A percentile compares a stretch with the other conserved stretches of the same genome.
Conservation (phyloP, 345 rosid genomes). For the Syzygium oleosum region DNA sequence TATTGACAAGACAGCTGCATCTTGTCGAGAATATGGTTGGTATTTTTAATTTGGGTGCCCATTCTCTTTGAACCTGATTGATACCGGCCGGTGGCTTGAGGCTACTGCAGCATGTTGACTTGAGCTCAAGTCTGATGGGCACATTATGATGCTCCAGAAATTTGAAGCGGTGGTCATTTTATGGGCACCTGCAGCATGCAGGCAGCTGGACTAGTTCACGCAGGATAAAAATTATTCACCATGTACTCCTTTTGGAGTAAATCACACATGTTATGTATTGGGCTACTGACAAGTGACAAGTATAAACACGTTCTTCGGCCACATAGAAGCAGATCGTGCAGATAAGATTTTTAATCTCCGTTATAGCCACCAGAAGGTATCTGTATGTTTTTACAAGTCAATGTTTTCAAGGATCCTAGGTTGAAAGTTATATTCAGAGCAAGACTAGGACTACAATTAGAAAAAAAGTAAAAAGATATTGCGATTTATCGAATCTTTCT, state of each 20-base stretch:
- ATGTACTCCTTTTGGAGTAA: background rate
- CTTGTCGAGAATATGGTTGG: constrained; percentile 6
- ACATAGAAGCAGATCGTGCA: background rate
- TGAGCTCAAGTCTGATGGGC: background rate
- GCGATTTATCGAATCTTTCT: background rate
- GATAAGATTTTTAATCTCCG: background rate
- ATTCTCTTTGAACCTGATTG: constrained; percentile 2
- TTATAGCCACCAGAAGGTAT: background rate
- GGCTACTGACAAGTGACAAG: background rate
- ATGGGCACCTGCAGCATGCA: background rate
- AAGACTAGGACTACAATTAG: background rate
- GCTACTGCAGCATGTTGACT: background rate
- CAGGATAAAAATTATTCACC: background rate
- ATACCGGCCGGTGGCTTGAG: background rate
- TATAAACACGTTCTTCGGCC: background rate
- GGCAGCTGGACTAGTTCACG: background rate
- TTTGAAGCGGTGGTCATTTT: background rate
- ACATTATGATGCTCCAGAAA: background rate
- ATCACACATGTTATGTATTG: background rate
- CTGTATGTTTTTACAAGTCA: background rate
- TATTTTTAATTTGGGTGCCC: background rate
- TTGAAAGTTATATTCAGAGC: background rate
- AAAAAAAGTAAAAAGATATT: background rate
- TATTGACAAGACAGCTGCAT: constrained; percentile 33
- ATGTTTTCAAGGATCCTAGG: background rate